Evolutionary conservation across 345 rosid genomes (phyloP), one percentile per base, ranked within the genome.

Genomic region (Bruguiera parviflora): DNA sequence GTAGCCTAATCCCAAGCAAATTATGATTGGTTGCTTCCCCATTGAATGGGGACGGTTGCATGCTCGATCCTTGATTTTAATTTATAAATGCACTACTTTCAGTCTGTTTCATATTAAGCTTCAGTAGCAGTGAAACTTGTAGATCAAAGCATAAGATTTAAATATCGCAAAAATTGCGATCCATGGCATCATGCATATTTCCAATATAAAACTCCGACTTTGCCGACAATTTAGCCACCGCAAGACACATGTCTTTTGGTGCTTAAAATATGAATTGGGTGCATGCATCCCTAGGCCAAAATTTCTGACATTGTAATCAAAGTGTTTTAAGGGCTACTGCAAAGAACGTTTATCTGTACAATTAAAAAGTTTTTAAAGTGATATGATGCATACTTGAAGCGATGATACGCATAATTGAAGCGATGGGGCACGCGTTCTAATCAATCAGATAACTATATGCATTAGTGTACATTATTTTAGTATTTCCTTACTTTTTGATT

Each of bases 191-290:
- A 67, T 51, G 58, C 63, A 59, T 28, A 18, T 33, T 51, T 21
- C 20, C 22, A 64, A 59, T 65, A 65, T 22, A 53, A 55, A 66
- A 49, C 22, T 65, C 70, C 70, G 76, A 79, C 77, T 74, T 74
- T 65, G 81, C 89, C 92, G 89, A 87, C 94, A 83, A 75, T 69
- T 75, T 68, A 77, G 61, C 80, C 74, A 81, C 70, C 79, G 76
- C 6, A 37, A 57, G 94, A 82, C 96, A 80, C 77, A 49, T 83
- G 92, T 84, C 84, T 71, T 67, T 75, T 28, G 82, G 55, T 63
- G 20, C 64, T 73, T 70, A 63, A 70, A 49, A 35, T 68, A 37
- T 68, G 71, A 65, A 78, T 80, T 74, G 82, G 78, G 86, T 83
- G 79, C 81, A 69, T 67, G 76, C 82, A 73, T 87, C 81, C 87